Base-by-base conservation (phyloP, 768 basidiomycete genomes). In the Sporobolomyces pararoseus region DNA sequence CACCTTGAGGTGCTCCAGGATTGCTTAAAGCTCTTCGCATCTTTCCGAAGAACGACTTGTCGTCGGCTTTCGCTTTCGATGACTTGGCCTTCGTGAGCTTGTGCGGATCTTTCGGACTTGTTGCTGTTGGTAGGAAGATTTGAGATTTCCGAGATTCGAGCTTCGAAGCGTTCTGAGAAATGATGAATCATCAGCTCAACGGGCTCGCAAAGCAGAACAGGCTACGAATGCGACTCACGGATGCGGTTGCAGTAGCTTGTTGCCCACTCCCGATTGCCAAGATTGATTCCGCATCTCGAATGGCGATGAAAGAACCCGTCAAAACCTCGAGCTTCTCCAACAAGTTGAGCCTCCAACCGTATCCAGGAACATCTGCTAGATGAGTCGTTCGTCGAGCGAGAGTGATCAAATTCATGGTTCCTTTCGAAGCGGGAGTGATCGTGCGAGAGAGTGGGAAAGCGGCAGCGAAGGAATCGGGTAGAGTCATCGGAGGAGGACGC, bases 281-380 rank as follows among this genome's bases (percentile, higher is more conserved):
- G 17, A 73, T 69, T 19, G 63, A 62, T 53, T 73, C 72, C 21
- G 72, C 72, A 7, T 69, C 68, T 1, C 52, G 35, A 17, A 73
- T 53, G 4, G 64, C 57, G 10, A 73, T 23, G 57, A 69, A 73
- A 23, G 54, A 32, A n/a, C 68, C 72, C 35, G 63, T 69, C 32
- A 69, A 49, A 16, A 64, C 50, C 51, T 73, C 72, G 35, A 73
- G 65, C 55, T 70, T 69, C 55, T 73, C 68, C 54, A 73, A 62
- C 21, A 73, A 50, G 51, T 69, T 62, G 29, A 73, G 57, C 9
- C 72, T 49, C 65, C 67, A 69, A 3, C 61, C 62, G 47, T 73
- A 73, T n/a, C 67, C 68, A 12, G 72, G 72, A 14, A 37, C 47
- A 13, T 51, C 54, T 25, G 65, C 37, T n/a, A 73, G 19, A 51